Base-by-base conservation (phyloP, 306 rosid species). In the Begonia fuchsioides region DNA sequence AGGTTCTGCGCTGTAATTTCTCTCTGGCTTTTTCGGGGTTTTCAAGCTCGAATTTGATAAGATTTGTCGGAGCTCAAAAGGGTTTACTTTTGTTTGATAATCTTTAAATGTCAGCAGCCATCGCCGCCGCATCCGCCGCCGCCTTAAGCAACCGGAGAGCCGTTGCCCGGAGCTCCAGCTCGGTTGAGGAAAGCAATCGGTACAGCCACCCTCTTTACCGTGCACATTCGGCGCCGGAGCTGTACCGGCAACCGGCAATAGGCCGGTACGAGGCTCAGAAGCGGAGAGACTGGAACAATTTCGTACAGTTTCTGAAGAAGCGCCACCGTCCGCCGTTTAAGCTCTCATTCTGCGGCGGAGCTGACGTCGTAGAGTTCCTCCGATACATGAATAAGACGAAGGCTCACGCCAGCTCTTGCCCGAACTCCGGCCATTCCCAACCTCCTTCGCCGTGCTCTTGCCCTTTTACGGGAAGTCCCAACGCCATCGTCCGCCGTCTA, bases 251-350 rank as follows among this genome's bases (percentile, higher is more conserved):
- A 15, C 57, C 67, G 2, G 32, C 45, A 38, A 71, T 75, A 18
- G 83, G 87, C 58, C 66, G 93, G 13, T 82, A 82, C 40, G 94
- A 87, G 62, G 78, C 93, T 2, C 96, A 83, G 52, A 82, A 87
- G 76, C 68, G 84, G 57, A 67, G 94, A 11, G 94, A 83, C 68
- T 83, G 94, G 94, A 80, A 73, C 77, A 78, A 94, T 9, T 87
- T 87, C 48, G 96, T 93, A n/a, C 96, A 87, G 63, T 87, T 83
- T 61, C 63, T 87, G 17, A 83, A 75, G 62, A 87, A 83, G 53
- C 96, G 80, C 47, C 35, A 26, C 35, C 76, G 87, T 48, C 96
- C 96, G 0, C 88, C 96, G 1, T 60, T 87, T 13, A 47, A 73
- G 10, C 81, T 87, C 1, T 73, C 88, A 0, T 79, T 82, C 47